A percentile compares a stretch with the other conserved stretches of the same genome.
These are phyloP conservation scores for Teunomyces stri DNA, from an alignment of 805 yeast species.

Conservation along the genomic window DNA sequence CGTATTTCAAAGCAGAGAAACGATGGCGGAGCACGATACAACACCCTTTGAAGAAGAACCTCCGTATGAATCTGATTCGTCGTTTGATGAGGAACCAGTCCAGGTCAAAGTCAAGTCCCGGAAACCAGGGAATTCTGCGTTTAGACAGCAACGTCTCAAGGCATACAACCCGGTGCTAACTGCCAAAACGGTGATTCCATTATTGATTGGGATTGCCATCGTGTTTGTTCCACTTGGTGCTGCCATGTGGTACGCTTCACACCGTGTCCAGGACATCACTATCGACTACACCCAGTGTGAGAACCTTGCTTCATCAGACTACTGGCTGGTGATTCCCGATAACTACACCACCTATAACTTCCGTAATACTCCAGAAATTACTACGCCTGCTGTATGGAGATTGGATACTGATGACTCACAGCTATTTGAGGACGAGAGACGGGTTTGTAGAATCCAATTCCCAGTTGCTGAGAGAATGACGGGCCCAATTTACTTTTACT, in stretches of 20 bases:
- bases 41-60: neutral
- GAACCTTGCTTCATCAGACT: constrained; percentile 26
- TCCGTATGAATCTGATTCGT: constrained; percentile 40
- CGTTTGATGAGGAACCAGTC: constrained; percentile 29
- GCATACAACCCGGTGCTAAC: constrained; percentile 49
- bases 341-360: constrained; percentile 40
- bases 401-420: constrained; percentile 41
- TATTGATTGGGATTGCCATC: constrained; percentile 37
- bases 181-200: constrained; percentile 41
- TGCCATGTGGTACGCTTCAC: constrained; percentile 47
- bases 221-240: constrained; percentile 45
- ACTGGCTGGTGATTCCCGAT: constrained; percentile 38
- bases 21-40: constrained; percentile 1
- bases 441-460: constrained; percentile 45
- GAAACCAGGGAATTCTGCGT: constrained; percentile 62
- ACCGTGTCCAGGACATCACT: constrained; percentile 35
- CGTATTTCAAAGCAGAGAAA: neutral
- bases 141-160: constrained; percentile 53
- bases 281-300: constrained; percentile 45
- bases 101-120: constrained; percentile 47
- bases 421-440: constrained; percentile 46
- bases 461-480: constrained; percentile 30
- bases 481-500: constrained; percentile 43
- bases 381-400: constrained; percentile 33
- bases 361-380: constrained; percentile 14